phyloP scores from a whole-genome alignment of 2,329 filamentous ascomycete species.

The Aciculosporium take region DNA sequence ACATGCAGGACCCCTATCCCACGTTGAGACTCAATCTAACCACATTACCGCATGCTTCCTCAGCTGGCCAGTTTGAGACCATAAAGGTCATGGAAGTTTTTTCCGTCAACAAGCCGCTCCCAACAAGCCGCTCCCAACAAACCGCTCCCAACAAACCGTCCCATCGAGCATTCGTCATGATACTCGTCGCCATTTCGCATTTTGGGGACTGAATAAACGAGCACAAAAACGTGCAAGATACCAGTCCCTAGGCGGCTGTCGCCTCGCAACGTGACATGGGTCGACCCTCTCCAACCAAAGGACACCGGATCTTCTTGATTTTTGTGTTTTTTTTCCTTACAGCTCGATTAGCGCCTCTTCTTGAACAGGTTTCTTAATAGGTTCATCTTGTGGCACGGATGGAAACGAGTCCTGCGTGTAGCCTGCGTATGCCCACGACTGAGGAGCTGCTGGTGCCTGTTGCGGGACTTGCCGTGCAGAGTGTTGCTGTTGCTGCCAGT shows the following conservation, averaged over 20 bases:
- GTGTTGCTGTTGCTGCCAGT: constrained; percentile 19
- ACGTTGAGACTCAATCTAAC: too few relatives aligned
- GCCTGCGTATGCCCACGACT: constrained; percentile 30
- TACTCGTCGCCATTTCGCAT: too few relatives aligned
- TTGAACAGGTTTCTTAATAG: constrained; percentile 33
- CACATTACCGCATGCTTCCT: too few relatives aligned
- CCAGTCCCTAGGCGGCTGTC: too few relatives aligned
- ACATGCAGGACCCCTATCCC: neutral
- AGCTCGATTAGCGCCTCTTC: constrained; percentile 75
- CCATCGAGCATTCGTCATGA: too few relatives aligned
- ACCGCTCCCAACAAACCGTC: too few relatives aligned
- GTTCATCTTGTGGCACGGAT: constrained; percentile 35
- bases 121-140: too few relatives aligned
- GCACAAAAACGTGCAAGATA: too few relatives aligned
- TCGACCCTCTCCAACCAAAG: neutral
- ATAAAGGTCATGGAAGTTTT: neutral
- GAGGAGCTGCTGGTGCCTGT: constrained; percentile 22
- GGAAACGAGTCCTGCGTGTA: constrained; percentile 52
- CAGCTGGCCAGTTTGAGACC: neutral
- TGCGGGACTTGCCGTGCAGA: constrained; percentile 16
- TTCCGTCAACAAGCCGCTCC: neutral
- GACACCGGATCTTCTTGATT: neutral
- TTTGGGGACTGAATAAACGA: too few relatives aligned
- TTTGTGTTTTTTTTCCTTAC: constrained; percentile 20
- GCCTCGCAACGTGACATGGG: neutral